Conservation (phyloP, 2,329 filamentous ascomycete genomes). For the Colletotrichum sp. region DNA sequence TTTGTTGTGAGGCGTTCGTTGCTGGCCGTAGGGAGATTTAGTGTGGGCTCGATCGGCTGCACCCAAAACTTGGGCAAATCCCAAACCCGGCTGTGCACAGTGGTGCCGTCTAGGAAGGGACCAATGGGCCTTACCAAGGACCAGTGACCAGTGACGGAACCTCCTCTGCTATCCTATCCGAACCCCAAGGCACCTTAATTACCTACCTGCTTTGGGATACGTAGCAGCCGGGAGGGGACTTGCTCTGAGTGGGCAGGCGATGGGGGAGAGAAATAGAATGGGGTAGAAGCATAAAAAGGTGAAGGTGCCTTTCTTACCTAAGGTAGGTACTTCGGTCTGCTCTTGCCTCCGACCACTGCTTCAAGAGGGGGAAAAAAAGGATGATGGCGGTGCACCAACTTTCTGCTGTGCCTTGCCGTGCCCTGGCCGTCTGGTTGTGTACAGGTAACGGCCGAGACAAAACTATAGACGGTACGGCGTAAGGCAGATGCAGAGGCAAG, state of each 20-base stretch:
- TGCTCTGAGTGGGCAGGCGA: not conserved
- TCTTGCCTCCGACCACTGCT: not conserved
- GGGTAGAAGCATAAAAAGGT: not conserved
- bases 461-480: not conserved
- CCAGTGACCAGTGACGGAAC: not conserved
- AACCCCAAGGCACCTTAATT: not conserved
- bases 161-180: not conserved
- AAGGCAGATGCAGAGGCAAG: not conserved
- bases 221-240: not conserved
- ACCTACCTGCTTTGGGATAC: not conserved
- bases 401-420: not conserved
- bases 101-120: not conserved
- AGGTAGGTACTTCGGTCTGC: not conserved
- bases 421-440: not conserved
- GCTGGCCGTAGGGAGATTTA: constrained; percentile 23
- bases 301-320: not conserved
- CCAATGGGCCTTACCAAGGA: not conserved
- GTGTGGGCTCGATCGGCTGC: constrained; percentile 22
- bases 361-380: not conserved
- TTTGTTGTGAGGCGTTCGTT: constrained; percentile 16
- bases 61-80: constrained; percentile 14
- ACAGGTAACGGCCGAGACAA: not conserved
- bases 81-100: constrained; percentile 8
- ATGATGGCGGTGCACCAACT: not conserved
- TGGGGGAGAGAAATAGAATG: not conserved